Conservation (phyloP, 768 basidiomycete genomes). For the Tubosaeta sp. region DNA sequence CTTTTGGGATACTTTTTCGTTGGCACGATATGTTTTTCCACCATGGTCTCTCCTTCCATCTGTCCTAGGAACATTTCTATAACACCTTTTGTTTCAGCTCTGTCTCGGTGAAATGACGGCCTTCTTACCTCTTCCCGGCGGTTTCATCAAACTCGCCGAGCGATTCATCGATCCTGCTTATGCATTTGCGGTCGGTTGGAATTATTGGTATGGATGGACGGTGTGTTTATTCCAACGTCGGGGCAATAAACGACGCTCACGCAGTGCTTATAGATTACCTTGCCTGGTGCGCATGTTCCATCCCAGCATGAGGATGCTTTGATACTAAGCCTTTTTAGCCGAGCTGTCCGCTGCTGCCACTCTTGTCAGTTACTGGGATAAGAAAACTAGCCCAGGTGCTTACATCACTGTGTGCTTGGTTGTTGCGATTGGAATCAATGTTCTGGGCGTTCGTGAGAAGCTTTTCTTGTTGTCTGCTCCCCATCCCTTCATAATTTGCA, state of each 20-base stretch:
- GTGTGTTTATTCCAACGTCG: not conserved
- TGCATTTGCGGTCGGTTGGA: constrained; percentile 42
- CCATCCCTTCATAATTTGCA: no score
- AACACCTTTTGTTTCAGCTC: constrained; percentile 12
- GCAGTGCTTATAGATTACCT: not conserved
- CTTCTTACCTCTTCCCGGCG: constrained; percentile 42
- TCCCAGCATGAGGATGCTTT: not conserved
- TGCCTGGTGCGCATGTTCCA: not conserved
- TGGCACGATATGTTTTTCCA: constrained; percentile 35
- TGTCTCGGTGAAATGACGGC: constrained; percentile 45
- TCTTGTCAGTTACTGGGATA: constrained; percentile 47
- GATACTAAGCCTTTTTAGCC: constrained; percentile 26
- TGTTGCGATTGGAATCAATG: constrained; percentile 46
- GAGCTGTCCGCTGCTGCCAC: constrained; percentile 50
- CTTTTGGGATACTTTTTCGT: constrained; percentile 39
- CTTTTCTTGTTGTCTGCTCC: no score
- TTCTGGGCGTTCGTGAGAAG: constrained; percentile 37
- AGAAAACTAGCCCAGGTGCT: constrained; percentile 37
- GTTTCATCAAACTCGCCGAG: constrained; percentile 44
- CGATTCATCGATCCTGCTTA: constrained; percentile 45
- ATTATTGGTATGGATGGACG: constrained; percentile 40
- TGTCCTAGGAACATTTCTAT: no score
- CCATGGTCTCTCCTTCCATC: constrained; percentile 29
- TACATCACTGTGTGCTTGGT: constrained; percentile 53
- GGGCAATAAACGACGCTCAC: not conserved